Evolutionary conservation across 352 stramenopile species (phyloP).

Genomic region (Discostella stelligera): DNA sequence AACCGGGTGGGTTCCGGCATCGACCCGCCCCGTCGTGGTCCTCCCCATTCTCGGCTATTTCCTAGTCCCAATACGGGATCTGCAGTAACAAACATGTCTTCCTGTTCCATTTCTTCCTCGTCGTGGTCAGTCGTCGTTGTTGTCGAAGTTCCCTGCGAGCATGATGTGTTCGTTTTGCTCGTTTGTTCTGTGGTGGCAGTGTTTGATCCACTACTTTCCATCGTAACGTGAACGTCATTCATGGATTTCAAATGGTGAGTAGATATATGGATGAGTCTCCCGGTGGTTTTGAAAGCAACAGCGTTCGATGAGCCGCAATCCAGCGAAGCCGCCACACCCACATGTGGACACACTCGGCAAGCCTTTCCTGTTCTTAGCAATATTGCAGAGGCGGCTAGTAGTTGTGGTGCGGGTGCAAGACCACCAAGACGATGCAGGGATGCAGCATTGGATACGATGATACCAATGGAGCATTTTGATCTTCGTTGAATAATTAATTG

Average conservation of each 20-base stretch:
- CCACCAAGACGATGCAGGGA: not conserved
- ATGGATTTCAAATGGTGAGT: conserved; percentile 12
- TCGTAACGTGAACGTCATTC: conserved; percentile 22
- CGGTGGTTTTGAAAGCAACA: not conserved
- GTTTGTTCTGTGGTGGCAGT: not conserved
- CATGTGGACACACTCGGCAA: not conserved
- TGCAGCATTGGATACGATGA: not conserved
- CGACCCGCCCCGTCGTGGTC: conserved; percentile 89
- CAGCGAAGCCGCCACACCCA: too few species aligned
- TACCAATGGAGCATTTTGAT: not conserved
- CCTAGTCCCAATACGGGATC: conserved; percentile 83
- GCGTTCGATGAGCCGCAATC: not conserved
- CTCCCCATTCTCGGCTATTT: conserved; percentile 87
- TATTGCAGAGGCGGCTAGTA: not conserved
- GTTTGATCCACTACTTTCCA: conserved; percentile 17
- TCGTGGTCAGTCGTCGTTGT: conserved; percentile 35
- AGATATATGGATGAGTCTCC: conserved; percentile 5
- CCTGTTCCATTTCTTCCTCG: conserved; percentile 88
- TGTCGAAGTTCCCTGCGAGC: conserved; percentile 27
- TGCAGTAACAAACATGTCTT: conserved; percentile 90
- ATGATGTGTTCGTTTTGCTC: conserved; percentile 3
- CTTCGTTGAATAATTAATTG: not conserved
- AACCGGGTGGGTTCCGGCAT: conserved; percentile 94
- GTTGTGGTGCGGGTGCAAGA: not conserved
- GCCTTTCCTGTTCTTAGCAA: not conserved